Percentiles rank a stretch among this genome's conserved stretches.
Conservation (phyloP, 257 asterid genomes). For the Catharanthus roseus region DNA sequence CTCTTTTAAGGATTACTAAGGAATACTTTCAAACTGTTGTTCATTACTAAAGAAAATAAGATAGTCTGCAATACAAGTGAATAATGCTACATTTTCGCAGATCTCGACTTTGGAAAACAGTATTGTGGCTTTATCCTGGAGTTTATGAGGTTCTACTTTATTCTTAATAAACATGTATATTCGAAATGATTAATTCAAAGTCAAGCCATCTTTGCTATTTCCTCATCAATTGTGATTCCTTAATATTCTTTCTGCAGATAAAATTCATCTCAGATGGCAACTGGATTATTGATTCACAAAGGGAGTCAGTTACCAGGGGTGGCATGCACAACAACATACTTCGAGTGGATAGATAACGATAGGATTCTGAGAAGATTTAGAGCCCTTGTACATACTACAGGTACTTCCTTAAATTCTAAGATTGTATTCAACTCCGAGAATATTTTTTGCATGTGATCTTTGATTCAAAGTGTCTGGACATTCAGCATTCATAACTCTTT, state of each 20-base stretch:
- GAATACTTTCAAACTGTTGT: not conserved
- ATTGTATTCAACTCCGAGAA: not conserved
- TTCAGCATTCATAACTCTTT: not conserved
- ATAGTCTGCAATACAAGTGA: not conserved
- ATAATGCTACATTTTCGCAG: conserved; percentile 33
- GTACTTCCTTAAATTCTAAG: not conserved
- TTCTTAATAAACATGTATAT: not conserved
- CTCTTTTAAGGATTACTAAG: not conserved
- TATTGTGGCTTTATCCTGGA: conserved; percentile 95
- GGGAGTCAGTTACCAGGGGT: conserved; percentile 47
- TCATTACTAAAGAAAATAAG: not conserved
- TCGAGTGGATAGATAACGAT: conserved; percentile 55
- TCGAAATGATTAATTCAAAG: not conserved
- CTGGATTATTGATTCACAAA: conserved; percentile 69
- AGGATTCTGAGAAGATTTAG: conserved; percentile 1
- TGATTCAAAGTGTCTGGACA: not conserved
- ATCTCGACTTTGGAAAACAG: conserved; percentile 57
- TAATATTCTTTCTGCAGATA: conserved; percentile 43
- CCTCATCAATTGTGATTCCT: too few species aligned
- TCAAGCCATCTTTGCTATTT: not conserved
- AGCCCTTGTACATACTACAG: not conserved
- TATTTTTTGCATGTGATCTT: not conserved
- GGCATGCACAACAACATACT: conserved; percentile 71
- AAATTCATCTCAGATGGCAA: conserved; percentile 72
- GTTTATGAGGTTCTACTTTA: conserved; percentile 63